Evolutionary conservation across 2,329 filamentous ascomycete species (phyloP), one percentile per base, ranked within the genome.

Genomic region (Alternaria conjuncta): DNA sequence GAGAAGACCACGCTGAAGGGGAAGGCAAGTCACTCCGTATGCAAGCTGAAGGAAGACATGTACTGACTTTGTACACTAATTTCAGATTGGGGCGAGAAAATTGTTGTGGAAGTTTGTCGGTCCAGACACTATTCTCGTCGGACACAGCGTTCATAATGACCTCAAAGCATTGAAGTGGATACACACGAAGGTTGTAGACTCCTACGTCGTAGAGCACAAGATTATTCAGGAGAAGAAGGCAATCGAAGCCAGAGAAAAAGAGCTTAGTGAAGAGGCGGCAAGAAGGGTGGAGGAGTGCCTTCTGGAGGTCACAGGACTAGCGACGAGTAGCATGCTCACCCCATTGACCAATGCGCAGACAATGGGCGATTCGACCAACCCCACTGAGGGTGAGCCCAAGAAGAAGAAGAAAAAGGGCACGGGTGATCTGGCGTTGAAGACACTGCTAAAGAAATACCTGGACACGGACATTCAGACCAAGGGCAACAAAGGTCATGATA

Each of bases 381-480:
- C 21, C 6, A 43, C 15, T 6, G 26, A 43, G 21, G 50, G 4
- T 50, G 58, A 49, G 47, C 41, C 36, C 25, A 60, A 58, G 55
- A 58, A 57, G 58, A 54, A 44, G 26, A 44, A 46, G 20, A 21
- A 49, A n/a, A 61, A 57, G 26, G 55, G 60, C 23, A 55, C 46
- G 21, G 65, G 61, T 32, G 43, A 60, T 11, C 46, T 67, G 49
- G 65, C 73, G 26, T 63, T 98, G 60, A 97, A 96, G 81, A 97
- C 89, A 84, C 87, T 98, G 3, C 86, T 91, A 0, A 89, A 94
- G 69, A 94, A 93, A 75, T 96, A 95, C 72, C 86, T 97, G 21
- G 86, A 86, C 54, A 90, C 92, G 60, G 92, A 96, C 77, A 96
- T 98, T 59, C 95, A 98, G 77, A 92, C 91, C 72, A 90, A 89